Base-by-base conservation (phyloP, 78 protist genomes). In the Corallochytrium limacisporum region DNA sequence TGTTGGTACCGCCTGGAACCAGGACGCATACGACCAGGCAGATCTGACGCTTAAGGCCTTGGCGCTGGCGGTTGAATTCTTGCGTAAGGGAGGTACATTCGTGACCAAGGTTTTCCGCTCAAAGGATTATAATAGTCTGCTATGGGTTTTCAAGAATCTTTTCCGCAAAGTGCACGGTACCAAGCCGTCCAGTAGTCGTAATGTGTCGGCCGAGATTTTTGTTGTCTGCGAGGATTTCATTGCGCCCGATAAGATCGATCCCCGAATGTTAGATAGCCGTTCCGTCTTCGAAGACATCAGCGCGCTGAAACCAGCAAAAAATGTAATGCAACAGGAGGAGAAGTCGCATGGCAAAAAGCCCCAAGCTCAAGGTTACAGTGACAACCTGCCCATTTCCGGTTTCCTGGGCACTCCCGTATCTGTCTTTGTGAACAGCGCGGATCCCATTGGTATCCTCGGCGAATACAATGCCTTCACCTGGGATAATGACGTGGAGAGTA, bases 91-190 rank as follows among this genome's bases (percentile, higher is more conserved):
- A 29, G 98, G 98, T 28, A 60, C 70, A 78, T 97, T 91, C 54
- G 85, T 94, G 20, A 91, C 98, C 48, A 97, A 95, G 81, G 91
- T 94, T 12, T 97, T 97, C 90, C 79, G 99, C 13, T 91, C 97
- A 26, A 16, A 47, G 16, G 98, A 97, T 78, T 95, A 94, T 91
- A 69, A 78, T 35, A 36, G 91, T 3, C 81, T 97, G 42, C n/a
- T 95, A 44, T 88, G 86, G 88, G 97, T 95, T 36, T 63, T 94
- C 53, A 57, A 83, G 31, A 87, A 90, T 65, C 74, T 94, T 24
- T 97, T 97, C 88, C 37, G 63, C 22, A 71, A 71, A 44, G 99
- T 97, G n/a, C 91, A 89, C 32, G 86, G 85, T 0, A 92, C 97
- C 44, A 95, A 95, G 82, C 99, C 99, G 20, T 44, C 26, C 33